A percentile compares a stretch with the other conserved stretches of the same genome.
Conservation (phyloP, 129 eudicot species). For the Mikania micrantha region DNA sequence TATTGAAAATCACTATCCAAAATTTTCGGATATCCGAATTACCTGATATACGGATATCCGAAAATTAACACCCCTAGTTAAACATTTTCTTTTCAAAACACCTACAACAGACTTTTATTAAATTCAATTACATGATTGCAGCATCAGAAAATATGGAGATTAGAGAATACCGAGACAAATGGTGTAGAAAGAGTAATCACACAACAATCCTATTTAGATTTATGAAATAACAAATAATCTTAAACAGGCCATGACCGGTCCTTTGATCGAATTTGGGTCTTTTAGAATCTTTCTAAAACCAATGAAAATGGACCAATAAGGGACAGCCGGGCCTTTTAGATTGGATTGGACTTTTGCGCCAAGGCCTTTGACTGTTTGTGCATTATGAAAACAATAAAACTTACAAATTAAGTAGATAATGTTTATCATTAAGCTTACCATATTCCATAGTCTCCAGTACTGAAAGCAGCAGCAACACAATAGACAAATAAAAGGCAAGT, state of each 20-base stretch:
- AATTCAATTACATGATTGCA: not conserved
- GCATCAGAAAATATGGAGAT: not conserved
- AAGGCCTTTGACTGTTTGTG: not conserved
- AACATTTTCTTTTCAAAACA: too few relatives aligned
- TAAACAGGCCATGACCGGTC: not conserved
- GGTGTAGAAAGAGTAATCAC: not conserved
- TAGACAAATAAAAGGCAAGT: constrained; percentile 1
- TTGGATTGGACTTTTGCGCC: too few relatives aligned
- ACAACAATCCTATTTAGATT: not conserved
- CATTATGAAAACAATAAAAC: not conserved
- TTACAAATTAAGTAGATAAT: not conserved
- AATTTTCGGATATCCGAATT: too few relatives aligned
- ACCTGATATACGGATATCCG: too few relatives aligned
- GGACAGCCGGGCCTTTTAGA: not conserved
- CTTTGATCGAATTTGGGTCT: not conserved
- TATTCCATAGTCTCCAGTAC: constrained; percentile 96
- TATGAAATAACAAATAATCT: not conserved
- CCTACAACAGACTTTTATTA: not conserved
- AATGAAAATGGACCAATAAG: not conserved
- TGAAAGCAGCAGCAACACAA: constrained; percentile 35
- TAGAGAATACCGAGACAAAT: not conserved
- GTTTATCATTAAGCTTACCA: constrained; percentile 43
- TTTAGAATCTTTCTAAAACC: not conserved
- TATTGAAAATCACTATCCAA: too few relatives aligned
- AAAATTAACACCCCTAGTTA: too few relatives aligned